Conservation (phyloP, 805 yeast species). For the Lachancea sp. region DNA sequence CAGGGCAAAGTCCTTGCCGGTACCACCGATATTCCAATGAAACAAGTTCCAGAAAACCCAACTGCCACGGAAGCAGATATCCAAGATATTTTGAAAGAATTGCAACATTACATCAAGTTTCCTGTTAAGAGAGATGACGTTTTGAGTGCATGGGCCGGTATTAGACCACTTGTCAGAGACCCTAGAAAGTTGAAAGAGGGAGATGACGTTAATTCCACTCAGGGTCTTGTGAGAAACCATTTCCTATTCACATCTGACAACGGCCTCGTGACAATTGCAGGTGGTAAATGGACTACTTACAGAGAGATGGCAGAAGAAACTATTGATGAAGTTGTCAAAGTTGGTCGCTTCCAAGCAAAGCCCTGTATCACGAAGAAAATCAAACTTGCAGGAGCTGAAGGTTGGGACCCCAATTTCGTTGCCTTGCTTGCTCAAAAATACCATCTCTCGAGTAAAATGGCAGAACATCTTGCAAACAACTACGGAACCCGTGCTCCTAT, state of each 20-base stretch:
- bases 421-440: constrained; percentile 78
- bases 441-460: constrained; percentile 62
- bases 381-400: constrained; percentile 73
- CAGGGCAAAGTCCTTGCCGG: constrained; percentile 95
- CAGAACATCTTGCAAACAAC: constrained; percentile 75
- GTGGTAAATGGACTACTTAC: constrained; percentile 98
- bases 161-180: constrained; percentile 88
- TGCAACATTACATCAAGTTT: constrained; percentile 84
- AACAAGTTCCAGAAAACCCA: constrained; percentile 65
- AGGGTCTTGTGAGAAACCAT: constrained; percentile 88
- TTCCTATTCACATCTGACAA: constrained; percentile 63
- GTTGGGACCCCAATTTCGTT: constrained; percentile 64
- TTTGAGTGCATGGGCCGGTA: constrained; percentile 94
- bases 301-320: constrained; percentile 97
- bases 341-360: constrained; percentile 36
- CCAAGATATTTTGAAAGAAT: constrained; percentile 76
- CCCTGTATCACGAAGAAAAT: constrained; percentile 39
- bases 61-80: constrained; percentile 84
- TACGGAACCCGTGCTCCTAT: constrained; percentile 88
- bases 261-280: constrained; percentile 83
- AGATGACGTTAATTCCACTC: constrained; percentile 48
- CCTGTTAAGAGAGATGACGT: constrained; percentile 88
- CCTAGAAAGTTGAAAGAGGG: constrained; percentile 48
- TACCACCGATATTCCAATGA: constrained; percentile 87
- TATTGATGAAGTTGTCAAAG: constrained; percentile 61